These are phyloP conservation scores for Grosmannia clavigera DNA, from an alignment of 2,329 filamentous ascomycete species.

Conservation along the genomic window DNA sequence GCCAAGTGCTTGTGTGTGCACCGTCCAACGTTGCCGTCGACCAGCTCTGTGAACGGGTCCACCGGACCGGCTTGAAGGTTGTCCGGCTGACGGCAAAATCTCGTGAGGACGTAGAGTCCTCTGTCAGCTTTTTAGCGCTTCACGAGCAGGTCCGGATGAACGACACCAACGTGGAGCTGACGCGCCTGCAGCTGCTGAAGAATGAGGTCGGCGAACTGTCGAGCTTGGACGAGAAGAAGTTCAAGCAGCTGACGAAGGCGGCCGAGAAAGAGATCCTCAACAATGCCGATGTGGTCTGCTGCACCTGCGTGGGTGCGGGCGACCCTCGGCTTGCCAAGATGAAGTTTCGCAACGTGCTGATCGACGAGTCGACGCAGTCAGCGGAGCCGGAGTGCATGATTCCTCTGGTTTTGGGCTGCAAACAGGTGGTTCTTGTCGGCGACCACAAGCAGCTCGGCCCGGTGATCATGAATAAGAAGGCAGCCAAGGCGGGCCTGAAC, in stretches of 20 bases:
- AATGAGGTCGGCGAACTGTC: constrained; percentile 81
- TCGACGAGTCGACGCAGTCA: constrained; percentile 96
- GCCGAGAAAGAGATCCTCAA: constrained; percentile 90
- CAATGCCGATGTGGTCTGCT: constrained; percentile 97
- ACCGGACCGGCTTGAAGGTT: constrained; percentile 87
- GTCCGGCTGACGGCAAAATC: constrained; percentile 98
- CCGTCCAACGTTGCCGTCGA: constrained; percentile 98
- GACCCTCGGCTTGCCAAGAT: constrained; percentile 92
- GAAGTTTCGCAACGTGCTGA: constrained; percentile 95
- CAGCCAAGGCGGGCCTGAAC: constrained; percentile 91
- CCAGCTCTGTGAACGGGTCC: constrained; percentile 93
- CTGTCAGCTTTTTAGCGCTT: constrained; percentile 85
- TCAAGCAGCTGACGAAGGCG: constrained; percentile 86
- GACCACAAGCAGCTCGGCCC: constrained; percentile 97
- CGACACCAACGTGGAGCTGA: constrained; percentile 86
- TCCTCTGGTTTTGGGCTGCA: constrained; percentile 89
- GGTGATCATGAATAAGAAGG: constrained; percentile 99
- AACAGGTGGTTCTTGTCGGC: constrained; percentile 96
- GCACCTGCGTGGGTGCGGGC: constrained; percentile 93
- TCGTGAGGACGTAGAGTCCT: constrained; percentile 96
- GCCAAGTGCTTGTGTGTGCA: constrained; percentile 90
- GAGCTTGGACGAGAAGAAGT: constrained; percentile 95
- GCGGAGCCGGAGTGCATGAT: constrained; percentile 99
- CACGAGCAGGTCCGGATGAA: constrained; percentile 98
- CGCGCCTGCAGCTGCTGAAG: constrained; percentile 88